Evolutionary conservation across 768 basidiomycete species (phyloP), one percentile per base, ranked within the genome.

Genomic region (Termitomyces sp.): DNA sequence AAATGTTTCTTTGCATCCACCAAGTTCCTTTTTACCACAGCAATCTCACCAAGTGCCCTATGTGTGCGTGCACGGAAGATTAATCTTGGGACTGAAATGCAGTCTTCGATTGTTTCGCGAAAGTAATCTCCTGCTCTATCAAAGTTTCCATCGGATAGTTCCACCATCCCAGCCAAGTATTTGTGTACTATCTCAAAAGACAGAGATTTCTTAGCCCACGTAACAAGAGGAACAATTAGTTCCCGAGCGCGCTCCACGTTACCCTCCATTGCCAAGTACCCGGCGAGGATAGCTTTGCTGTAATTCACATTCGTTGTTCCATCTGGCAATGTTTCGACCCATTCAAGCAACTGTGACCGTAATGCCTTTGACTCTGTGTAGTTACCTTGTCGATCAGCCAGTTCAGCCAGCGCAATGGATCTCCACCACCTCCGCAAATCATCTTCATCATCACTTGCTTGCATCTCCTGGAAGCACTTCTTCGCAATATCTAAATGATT

Each of bases 1-100:
- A 62, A 62, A 26, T 48, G 33, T 7, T 36, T 36, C 20, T 27
- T 50, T 30, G 60, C 60, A 30, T 13, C 12, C 9, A 1, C 13
- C 22, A 37, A 33, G 39, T 62, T 53, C n/a, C 47, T 16, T 32
- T 55, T 49, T n/a, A 51, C 24, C 8, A 52, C 13, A 4, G 56
- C 47, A 13, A 62, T 51, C 16, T 58, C 60, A 0, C 60, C 60
- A 4, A 62, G 53, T 16, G 56, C 60, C 20, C 60, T 43, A 13
- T 39, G 5, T 6, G 60, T 49, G 13, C 12, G 43, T 2, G 60
- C 60, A 0, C 8, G 34, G 22, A 33, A 30, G 12, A 12, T 1
- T 5, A 45, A 32, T 12, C 52, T 46, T 39, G 46, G 40, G 9
- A 55, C 1, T 1, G 18, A 27, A 22, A 40, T 34, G 42, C 44